phyloP scores from a whole-genome alignment of 139 green algal species.

The Auxenochlorella protothecoides region DNA sequence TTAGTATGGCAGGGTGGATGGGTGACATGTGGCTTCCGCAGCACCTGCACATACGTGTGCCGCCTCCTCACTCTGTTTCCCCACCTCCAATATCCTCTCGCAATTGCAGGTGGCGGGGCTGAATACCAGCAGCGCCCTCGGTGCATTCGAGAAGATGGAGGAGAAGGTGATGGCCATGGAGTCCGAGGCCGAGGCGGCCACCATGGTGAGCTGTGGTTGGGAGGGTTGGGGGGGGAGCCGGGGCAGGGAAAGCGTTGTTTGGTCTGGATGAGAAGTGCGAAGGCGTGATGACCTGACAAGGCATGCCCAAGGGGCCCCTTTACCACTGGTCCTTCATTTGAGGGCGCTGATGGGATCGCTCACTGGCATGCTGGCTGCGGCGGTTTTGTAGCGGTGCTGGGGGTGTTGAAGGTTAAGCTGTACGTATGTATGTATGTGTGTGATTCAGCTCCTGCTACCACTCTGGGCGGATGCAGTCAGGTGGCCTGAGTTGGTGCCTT shows the following conservation, averaged over 20 bases:
- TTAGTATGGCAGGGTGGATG: neutral
- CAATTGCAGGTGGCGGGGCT: constrained; percentile 54
- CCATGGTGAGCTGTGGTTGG: constrained; percentile 24
- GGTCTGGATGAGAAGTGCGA: neutral
- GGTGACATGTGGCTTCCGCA: neutral
- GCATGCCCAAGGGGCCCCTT: too few species aligned
- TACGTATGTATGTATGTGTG: too few species aligned
- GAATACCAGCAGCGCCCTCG: constrained; percentile 74
- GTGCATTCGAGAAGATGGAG: constrained; percentile 97
- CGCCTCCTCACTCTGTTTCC: constrained; percentile 12
- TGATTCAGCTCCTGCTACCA: too few species aligned
- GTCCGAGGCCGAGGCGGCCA: constrained; percentile 78
- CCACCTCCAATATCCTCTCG: constrained; percentile 21
- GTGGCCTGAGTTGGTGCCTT: too few species aligned
- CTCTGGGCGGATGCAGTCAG: too few species aligned
- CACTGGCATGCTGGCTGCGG: too few species aligned
- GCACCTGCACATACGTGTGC: neutral
- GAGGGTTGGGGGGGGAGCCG: neutral
- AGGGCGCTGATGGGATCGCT: too few species aligned
- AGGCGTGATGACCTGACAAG: too few species aligned
- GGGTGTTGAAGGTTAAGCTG: too few species aligned
- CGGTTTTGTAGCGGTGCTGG: too few species aligned
- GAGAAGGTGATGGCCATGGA: constrained; percentile 96
- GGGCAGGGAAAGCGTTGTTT: too few species aligned
- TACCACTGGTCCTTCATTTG: too few species aligned